phyloP scores from a whole-genome alignment of 352 stramenopile species.

The Phytophthora uliginosa region DNA sequence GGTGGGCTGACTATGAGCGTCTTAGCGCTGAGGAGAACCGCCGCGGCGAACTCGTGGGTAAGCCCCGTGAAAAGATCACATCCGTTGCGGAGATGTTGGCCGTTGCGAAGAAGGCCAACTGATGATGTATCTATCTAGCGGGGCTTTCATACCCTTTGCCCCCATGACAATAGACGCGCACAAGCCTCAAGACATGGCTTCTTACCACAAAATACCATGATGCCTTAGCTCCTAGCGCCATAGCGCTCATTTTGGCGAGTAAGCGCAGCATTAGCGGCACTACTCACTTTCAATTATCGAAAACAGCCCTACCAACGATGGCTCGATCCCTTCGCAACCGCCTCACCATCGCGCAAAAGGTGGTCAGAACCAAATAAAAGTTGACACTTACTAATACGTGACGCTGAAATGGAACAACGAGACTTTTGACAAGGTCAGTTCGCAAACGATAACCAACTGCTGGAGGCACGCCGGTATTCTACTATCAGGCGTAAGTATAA shows the following conservation, averaged over 20 bases:
- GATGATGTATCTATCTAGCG: no score
- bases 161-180: conserved; percentile 7
- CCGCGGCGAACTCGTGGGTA: conserved; percentile 65
- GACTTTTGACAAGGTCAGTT: no score
- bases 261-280: conserved; percentile 45
- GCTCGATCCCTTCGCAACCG: no score
- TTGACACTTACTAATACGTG: no score
- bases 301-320: no score
- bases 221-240: not conserved
- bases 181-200: not conserved
- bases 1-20: conserved; percentile 72
- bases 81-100: conserved; percentile 81
- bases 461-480: no score
- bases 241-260: conserved; percentile 44
- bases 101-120: conserved; percentile 39
- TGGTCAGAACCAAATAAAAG: no score
- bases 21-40: conserved; percentile 72
- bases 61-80: conserved; percentile 88
- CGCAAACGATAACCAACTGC: no score
- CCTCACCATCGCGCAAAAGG: no score
- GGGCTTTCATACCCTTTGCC: not conserved
- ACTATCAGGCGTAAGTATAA: no score
- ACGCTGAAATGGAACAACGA: no score
- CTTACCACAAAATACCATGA: not conserved
- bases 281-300: no score